Base-by-base conservation (phyloP, 2,329 filamentous ascomycete species). In the Fusarium torreyae region DNA sequence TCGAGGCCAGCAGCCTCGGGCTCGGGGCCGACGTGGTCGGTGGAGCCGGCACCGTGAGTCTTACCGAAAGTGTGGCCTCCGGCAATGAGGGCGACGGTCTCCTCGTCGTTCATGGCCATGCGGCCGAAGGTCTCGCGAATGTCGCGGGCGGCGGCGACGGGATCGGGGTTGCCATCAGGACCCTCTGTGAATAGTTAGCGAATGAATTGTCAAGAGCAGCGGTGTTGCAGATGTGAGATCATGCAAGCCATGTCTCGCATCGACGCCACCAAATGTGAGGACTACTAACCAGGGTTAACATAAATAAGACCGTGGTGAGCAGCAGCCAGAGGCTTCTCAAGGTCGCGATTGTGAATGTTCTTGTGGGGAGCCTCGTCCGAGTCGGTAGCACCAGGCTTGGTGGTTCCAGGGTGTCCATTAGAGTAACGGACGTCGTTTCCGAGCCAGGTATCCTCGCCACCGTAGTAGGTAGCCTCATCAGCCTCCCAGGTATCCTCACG, bases 61-160 rank as follows among this genome's bases (percentile, higher is more conserved):
- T 94, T 94, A 75, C 92, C 92, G 72, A 94, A 93, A n/a, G 88
- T 85, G 84, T 94, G 92, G 28, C 92, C 92, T 75, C 92, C 92
- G 40, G 89, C 90, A 76, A 94, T 94, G 43, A 94, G 82, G 7
- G 92, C 92, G 50, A 92, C 92, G 0, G 92, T 94, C 84, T 94
- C 92, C 80, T 92, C 89, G 76, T 94, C 91, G 77, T 92, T 89
- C 92, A 94, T 94, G 68, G 89, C 92, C 92, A 94, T 94, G 78
- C 91, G 91, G 71, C 85, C 85, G 73, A 94, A 94, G 31, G 92
- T 93, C 60, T 84, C 86, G 69, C 91, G 91, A 76, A 94, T 94
- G 74, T 94, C 92, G 61, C 85, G 81, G 43, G 88, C 92, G 4
- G 92, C 86, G 11, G 90, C 89, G 34, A 89, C 78, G 24, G 91